These are phyloP conservation scores for Daldinia eschscholtzii DNA, from an alignment of 2,329 filamentous ascomycete genomes.

Conservation along the genomic window DNA sequence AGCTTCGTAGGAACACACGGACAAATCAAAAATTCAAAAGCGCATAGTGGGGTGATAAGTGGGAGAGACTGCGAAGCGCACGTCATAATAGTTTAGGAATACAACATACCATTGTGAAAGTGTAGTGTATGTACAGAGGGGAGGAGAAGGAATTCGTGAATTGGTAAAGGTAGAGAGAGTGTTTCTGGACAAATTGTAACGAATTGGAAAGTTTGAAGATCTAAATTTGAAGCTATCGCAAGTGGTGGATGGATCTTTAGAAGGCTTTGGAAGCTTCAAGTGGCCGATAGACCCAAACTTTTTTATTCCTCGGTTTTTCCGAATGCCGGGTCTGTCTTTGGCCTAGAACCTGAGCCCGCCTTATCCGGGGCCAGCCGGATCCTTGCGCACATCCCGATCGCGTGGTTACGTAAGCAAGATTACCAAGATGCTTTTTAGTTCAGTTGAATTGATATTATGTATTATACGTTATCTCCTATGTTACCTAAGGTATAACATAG, in stretches of 20 bases:
- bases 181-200: slow-evolving; percentile 20
- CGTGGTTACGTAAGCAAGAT: neutral
- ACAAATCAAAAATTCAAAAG: neutral
- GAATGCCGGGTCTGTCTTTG: slow-evolving; percentile 34
- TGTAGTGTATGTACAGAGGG: slow-evolving; percentile 15
- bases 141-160: neutral
- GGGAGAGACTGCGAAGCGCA: neutral
- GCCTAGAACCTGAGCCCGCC: slow-evolving; percentile 16
- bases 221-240: slow-evolving; percentile 50
- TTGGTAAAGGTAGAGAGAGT: slow-evolving; percentile 11
- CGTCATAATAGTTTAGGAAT: slow-evolving; percentile 6
- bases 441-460: neutral
- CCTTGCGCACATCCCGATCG: slow-evolving; percentile 8
- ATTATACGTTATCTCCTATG: too few species aligned
- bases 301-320: slow-evolving; percentile 50
- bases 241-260: slow-evolving; percentile 44
- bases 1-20: neutral
- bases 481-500: too few species aligned
- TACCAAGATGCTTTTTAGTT: too few species aligned
- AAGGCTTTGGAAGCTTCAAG: slow-evolving; percentile 52
- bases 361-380: slow-evolving; percentile 28
- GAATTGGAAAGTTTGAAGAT: slow-evolving; percentile 28
- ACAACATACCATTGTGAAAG: slow-evolving; percentile 48
- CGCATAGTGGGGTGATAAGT: neutral
- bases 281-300: slow-evolving; percentile 43